Evolutionary conservation across 345 rosid species (phyloP), one percentile per base, ranked within the genome.

Genomic region (Citrus medica): DNA sequence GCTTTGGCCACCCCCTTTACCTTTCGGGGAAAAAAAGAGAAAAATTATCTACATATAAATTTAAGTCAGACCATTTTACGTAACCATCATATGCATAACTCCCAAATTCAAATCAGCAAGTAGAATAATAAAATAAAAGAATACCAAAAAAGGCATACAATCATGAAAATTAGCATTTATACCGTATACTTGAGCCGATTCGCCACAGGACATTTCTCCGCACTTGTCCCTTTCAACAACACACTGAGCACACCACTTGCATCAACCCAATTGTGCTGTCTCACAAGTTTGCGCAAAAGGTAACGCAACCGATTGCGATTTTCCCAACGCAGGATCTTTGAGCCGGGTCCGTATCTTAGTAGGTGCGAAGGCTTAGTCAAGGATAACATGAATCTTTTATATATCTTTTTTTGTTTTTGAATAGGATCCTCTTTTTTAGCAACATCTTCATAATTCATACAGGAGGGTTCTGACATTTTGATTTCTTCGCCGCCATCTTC

Each of bases 131-230:
- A 25, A 46, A 16, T 16, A 64, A 62, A 24, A 63, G 0, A 28
- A 24, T 12, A 28, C 51, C 28, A 68, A 56, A 38, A 6, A 82
- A 75, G 62, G 4, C 66, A 46, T 27, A 62, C 9, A 12, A 27
- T 9, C 24, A 67, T 30, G 14, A 61, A 16, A 75, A 67, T 9
- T 21, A 7, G 19, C 5, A 56, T 51, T 21, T 82, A 62, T 82
- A 90, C 98, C 92, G 64, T 79, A 74, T 83, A 95, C 85, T 93
- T 93, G 76, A 93, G 83, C 4, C 97, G 91, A 78, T 89, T 92
- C 40, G 78, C 71, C 58, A 46, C 71, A 4, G 89, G 85, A 46
- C 79, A 83, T 30, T 58, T 51, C 69, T 89, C 91, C 71, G 78
- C 85, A 71, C 79, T 76, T 0, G 94, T 90, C 17, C 86, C 98